phyloP scores from a whole-genome alignment of 768 basidiomycete species.

The Serendipita sp. region DNA sequence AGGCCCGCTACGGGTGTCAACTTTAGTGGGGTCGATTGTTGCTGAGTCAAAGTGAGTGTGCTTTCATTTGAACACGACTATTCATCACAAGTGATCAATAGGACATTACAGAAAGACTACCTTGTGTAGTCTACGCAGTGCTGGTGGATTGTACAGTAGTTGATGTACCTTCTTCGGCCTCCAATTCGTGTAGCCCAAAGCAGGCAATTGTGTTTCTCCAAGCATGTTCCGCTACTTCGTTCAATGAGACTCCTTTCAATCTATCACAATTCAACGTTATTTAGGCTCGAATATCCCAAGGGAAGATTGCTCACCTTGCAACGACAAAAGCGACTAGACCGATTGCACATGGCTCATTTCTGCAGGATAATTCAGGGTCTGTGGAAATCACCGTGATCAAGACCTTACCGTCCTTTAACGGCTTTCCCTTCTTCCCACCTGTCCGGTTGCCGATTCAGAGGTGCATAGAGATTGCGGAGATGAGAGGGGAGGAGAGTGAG shows the following conservation, averaged over 20 bases:
- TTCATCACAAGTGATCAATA: no score
- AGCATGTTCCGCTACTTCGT: slow-evolving; percentile 37
- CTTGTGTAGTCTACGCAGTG: neutral
- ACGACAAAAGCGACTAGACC: slow-evolving; percentile 64
- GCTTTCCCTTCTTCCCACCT: slow-evolving; percentile 39
- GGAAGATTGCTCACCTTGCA: slow-evolving; percentile 25
- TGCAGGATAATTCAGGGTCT: no score
- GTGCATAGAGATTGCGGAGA: slow-evolving; percentile 35
- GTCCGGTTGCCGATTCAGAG: slow-evolving; percentile 36
- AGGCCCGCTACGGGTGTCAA: no score
- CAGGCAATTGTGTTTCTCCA: slow-evolving; percentile 49
- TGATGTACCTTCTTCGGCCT: neutral
- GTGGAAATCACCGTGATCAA: no score
- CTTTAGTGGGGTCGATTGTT: no score
- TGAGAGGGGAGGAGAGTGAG: slow-evolving; percentile 31
- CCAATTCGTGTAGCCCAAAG: slow-evolving; percentile 33
- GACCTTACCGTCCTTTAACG: slow-evolving; percentile 43
- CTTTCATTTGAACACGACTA: no score
- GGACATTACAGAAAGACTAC: no score
- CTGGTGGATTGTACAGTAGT: neutral
- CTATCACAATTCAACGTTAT: neutral
- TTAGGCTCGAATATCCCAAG: neutral
- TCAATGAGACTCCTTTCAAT: slow-evolving; percentile 29
- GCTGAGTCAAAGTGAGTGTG: no score
- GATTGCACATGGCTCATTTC: slow-evolving; percentile 49